Evolutionary conservation across 2,329 filamentous ascomycete species (phyloP).

Genomic region (Lachnellula occidentalis): DNA sequence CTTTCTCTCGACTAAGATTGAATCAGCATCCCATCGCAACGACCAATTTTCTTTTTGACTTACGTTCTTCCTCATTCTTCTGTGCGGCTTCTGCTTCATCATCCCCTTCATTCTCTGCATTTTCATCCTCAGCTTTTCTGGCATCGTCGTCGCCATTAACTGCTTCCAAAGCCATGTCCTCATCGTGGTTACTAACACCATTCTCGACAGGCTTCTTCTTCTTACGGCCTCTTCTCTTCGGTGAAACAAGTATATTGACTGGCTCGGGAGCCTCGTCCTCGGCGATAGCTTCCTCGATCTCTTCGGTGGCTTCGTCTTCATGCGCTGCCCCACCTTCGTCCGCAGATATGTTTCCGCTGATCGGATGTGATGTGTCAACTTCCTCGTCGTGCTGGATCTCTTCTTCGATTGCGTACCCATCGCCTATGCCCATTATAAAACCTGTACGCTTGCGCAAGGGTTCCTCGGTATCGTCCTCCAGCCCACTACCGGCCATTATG

Average conservation of each 20-base stretch:
- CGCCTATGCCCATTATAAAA: constrained; percentile 38
- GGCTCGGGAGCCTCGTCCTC: constrained; percentile 34
- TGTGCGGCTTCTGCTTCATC: constrained; percentile 54
- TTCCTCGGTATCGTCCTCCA: constrained; percentile 32
- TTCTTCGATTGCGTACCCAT: constrained; percentile 42
- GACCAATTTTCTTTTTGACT: constrained; percentile 24
- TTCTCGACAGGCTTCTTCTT: constrained; percentile 32
- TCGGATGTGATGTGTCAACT: constrained; percentile 29
- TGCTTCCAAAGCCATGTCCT: constrained; percentile 17
- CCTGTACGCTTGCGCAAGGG: constrained; percentile 47
- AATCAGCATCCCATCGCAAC: constrained; percentile 26
- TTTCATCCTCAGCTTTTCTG: constrained; percentile 45
- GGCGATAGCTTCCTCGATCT: constrained; percentile 36
- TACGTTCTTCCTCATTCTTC: constrained; percentile 62
- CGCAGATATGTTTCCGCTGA: constrained; percentile 29
- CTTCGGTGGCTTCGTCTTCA: constrained; percentile 42
- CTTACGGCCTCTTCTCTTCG: constrained; percentile 32
- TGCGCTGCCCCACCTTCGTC: constrained; percentile 35
- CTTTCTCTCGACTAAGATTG: constrained; percentile 64
- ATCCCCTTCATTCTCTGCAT: constrained; percentile 49
- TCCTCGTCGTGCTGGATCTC: constrained; percentile 39
- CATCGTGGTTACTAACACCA: constrained; percentile 20
- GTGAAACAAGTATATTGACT: constrained; percentile 20
- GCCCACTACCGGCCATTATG: constrained; percentile 26
- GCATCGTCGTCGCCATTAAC: constrained; percentile 26